Conservation (phyloP, 164 flowering plant genomes). For the Cinnamomum micranthum region DNA sequence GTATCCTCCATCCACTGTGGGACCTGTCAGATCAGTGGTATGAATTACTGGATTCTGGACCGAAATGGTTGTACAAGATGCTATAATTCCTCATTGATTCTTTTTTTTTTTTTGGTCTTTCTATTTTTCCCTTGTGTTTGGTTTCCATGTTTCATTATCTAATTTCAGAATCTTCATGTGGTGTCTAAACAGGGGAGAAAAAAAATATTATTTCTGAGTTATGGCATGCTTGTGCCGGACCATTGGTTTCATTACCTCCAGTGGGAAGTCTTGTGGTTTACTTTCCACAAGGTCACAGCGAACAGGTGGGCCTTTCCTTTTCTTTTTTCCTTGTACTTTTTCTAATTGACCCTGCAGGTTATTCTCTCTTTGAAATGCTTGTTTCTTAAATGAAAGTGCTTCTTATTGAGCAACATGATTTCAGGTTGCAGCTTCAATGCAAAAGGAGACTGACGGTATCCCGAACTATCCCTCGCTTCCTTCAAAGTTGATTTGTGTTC, state of each 20-base stretch:
- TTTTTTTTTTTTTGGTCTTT: neutral
- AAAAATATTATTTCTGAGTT: conserved; percentile 86
- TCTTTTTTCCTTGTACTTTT: no score
- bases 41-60: no score
- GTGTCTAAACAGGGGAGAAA: conserved; percentile 53
- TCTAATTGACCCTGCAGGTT: neutral
- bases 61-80: no score
- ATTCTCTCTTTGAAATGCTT: neutral
- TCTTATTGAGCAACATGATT: conserved; percentile 8
- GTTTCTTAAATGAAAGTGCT: neutral
- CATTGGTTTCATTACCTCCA: conserved; percentile 87
- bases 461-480: conserved; percentile 95
- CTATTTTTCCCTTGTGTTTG: neutral
- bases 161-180: neutral
- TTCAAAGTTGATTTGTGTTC: conserved; percentile 88
- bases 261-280: conserved; percentile 94
- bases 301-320: conserved; percentile 53
- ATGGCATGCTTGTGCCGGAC: conserved; percentile 99
- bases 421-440: conserved; percentile 99
- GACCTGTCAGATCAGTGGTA: no score
- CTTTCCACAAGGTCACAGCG: conserved; percentile 99
- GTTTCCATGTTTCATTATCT: neutral
- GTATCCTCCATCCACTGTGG: no score
- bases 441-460: conserved; percentile 76
- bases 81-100: neutral